Evolutionary conservation across 2,329 filamentous ascomycete species (phyloP), one percentile per base, ranked within the genome.

Genomic region (Bipolaris victoriae): DNA sequence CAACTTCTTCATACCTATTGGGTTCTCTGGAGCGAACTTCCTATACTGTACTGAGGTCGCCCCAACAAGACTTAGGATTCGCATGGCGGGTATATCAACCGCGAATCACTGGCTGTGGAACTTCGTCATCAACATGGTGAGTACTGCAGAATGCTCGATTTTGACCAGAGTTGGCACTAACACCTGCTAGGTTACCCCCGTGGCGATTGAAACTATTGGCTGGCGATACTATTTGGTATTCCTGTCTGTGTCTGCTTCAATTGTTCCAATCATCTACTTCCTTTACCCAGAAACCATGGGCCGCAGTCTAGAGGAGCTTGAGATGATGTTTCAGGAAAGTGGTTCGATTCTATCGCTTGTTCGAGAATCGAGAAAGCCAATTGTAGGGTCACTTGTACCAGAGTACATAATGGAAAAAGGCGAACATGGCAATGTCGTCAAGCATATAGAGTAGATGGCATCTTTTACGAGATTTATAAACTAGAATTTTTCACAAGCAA

Each of bases 41-140:
- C 75, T 87, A 18, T 87, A 87, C 72, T 84, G 83, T 55, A 82
- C 84, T 1, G 84, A 87, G 64, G 77, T 86, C n/a, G 83, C 84
- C 0, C 84, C 84, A 1, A 75, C 82, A 13, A 74, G 80, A 11
- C 70, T 84, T 26, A 76, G 83, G 18, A 81, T 83, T 57, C 79
- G 82, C 18, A 85, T 87, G 79, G 81, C 82, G 1, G 81, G 81
- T 31, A 82, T 87, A 37, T 83, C 81, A 0, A 86, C 84, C 0
- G 83, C 81, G 13, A 57, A 49, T 15, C 80, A 82, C 59, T 83
- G 82, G 82, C 75, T 83, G 20, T 82, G 79, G 78, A 69, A 71
- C 40, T 69, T 69, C 26, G 65, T 72, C 1, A 57, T 73, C 22
- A 68, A 66, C 26, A 68, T 68, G 68, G 65, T 62, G 1, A 67